Base-by-base conservation (phyloP, 371 early-diverging fungal genomes). In the Sporodiniella umbellata region DNA sequence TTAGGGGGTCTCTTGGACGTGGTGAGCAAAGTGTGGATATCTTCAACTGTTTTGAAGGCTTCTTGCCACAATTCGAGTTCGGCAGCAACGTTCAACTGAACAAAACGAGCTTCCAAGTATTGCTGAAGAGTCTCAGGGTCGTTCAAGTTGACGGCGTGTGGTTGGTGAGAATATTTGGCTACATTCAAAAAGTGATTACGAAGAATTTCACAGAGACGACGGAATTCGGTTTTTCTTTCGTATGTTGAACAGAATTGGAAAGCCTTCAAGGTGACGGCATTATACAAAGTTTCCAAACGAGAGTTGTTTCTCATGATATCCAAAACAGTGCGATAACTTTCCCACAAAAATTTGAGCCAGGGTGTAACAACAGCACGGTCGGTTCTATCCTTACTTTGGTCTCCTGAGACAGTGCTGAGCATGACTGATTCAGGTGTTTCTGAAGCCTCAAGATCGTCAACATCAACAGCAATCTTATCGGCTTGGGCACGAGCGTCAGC, bases 41-140 rank as follows among this genome's bases (percentile, higher is more conserved):
- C 99, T 78, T 99, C 99, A 49, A 96, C 85, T 8, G 94, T 90
- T 55, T 92, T 87, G 86, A 93, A 98, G 24, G 92, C 95, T 73
- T 98, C 98, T 75, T 98, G 98, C 98, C 98, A 99, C 56, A 96
- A 79, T 75, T 99, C 98, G 56, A 99, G 79, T 72, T 97, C 92
- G 43, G 88, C 90, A 44, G 97, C 96, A 23, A 88, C 93, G 55
- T 94, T 90, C 40, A 99, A 78, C 75, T 97, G 97, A 61, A 84
- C 83, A 73, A 98, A 96, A 54, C 98, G 92, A 43, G 90, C 89
- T 62, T 97, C 96, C 54, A 98, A 70, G 69, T 94, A 94, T 53
- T 94, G 90, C 75, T 97, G 96, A 42, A 98, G 84, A 1, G 94
- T 93, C 52, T 96, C 98, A 40, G 96, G 93, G 51, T 96, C 94